Percentiles rank a stretch among this genome's conserved stretches.
These are phyloP conservation scores for Colletotrichum tabaci DNA, from an alignment of 2,329 filamentous ascomycete species.

Conservation along the genomic window DNA sequence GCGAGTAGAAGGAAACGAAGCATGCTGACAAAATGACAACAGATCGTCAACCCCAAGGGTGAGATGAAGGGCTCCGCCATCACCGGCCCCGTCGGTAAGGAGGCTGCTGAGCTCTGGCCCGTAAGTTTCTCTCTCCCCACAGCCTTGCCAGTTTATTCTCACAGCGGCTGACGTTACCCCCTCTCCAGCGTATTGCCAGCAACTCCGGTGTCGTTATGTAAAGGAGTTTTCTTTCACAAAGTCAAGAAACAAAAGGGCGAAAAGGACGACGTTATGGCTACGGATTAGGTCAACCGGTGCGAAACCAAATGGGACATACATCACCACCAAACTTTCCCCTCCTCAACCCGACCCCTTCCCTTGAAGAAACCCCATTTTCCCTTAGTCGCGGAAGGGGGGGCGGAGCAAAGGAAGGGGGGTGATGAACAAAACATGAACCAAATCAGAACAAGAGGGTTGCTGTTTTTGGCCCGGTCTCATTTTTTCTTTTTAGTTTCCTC, in stretches of 20 bases:
- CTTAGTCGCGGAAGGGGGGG: conserved; percentile 1
- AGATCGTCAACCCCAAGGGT: conserved; percentile 99
- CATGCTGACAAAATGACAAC: conserved; percentile 53
- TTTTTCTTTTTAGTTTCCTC: conserved; percentile 49
- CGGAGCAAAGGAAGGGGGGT: conserved; percentile 13
- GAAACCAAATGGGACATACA: conserved; percentile 36
- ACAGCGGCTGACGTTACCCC: conserved; percentile 49
- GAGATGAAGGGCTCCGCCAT: conserved; percentile 99
- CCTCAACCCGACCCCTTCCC: conserved; percentile 5
- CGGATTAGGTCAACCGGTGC: conserved; percentile 43
- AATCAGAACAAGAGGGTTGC: conserved; percentile 28
- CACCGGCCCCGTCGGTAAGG: conserved; percentile 99
- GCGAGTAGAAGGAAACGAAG: conserved; percentile 6
- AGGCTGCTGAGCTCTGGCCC: conserved; percentile 99
- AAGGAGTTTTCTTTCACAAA: conserved; percentile 58
- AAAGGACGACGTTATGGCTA: conserved; percentile 43
- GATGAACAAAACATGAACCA: conserved; percentile 3
- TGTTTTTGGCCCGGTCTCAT: conserved; percentile 42
- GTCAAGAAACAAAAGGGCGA: conserved; percentile 42
- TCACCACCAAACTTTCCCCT: conserved; percentile 23
- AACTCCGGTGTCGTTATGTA: conserved; percentile 99
- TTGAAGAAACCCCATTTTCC: conserved; percentile 12
- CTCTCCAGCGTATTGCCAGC: conserved; percentile 92
- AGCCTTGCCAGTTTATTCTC: not conserved
- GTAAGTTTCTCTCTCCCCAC: conserved; percentile 68